Evolutionary conservation across 495 filamentous ascomycete species (phyloP), one percentile per base, ranked within the genome.

Genomic region (Cairneyella variabilis): DNA sequence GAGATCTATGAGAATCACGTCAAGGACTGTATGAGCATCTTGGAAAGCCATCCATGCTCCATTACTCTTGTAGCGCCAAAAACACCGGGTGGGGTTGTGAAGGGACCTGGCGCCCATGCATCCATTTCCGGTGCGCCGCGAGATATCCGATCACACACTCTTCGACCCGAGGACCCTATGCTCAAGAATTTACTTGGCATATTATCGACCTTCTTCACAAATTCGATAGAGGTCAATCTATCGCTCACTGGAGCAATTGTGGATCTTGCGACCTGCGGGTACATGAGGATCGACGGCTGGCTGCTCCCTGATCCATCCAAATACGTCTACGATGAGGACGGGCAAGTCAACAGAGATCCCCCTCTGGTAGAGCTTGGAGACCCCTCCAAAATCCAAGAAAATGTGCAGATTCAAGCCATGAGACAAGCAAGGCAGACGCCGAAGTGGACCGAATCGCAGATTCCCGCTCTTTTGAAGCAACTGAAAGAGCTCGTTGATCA

Each of bases 171-270:
- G 45, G 95, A 96, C 59, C 84, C 87, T 3, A 73, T 99, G 16
- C 74, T 96, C 26, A 78, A 77, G 52, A 82, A 80, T 30, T 65
- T 96, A 2, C 68, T 93, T 9, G 76, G 76, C 14, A 78, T 91
- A 4, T 68, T 97, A 27, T 76, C 82, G 18, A 80, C 76, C 0
- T 99, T 97, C 63, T 88, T 96, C 58, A 79, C 85, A 5, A 97
- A 99, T 65, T 83, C 89, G 16, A 82, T 97, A 2, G 90, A 95
- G 53, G 88, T 84, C 14, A 99, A 99, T 62, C 72, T 99, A 10
- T 83, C 83, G 1, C 70, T 96, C 7, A 97, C 95, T 0, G 85
- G 91, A 59, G 79, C 84, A 5, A 75, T 99, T 14, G 80, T 91
- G 50, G 87, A 89, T 54, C 75, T 97, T 23, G 85, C 86, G 14